Evolutionary conservation across 1,284 basidiomycete species (phyloP), one percentile per base, ranked within the genome.

Genomic region (Pascua guehoae): DNA sequence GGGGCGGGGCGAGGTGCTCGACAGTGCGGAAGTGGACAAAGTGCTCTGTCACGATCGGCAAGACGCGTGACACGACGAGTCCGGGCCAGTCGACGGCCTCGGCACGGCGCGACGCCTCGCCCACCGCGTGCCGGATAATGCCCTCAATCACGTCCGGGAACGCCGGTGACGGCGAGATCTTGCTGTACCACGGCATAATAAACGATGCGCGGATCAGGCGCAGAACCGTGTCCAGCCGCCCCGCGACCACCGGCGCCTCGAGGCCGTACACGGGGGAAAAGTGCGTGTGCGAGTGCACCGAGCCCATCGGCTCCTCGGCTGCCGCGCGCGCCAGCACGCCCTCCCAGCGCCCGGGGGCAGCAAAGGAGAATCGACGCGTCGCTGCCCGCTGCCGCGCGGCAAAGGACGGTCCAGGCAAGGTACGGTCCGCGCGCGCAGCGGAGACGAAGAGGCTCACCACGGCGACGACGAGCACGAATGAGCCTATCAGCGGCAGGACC

Each of bases 21-120:
- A 93, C 91, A 62, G 88, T 85, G n/a, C 89, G 86, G 71, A 91
- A 97, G 51, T 88, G 86, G 59, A 94, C 89, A 37, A 98, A 82
- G 72, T 98, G 95, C 0, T 84, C 80, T 0, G 91, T 97, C 54
- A 98, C 78, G 66, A 86, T 87, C 4, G 95, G 95, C 8, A 97
- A 74, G 36, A 98, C 84, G 4, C 85, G 86, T 54, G 87, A 87
- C 17, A 96, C 90, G 36, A 93, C 71, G 10, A 97, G 80, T 7
- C 84, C 83, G 0, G 91, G 80, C 53, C 91, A 71, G 71, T 98
- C 94, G 43, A 94, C 79, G 15, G 70, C 76, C 11, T 81, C 75
- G 1, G 84, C 78, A 41, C 86, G 81, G 8, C 79, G 73, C 3
- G 88, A 69, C 10, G 92, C 66, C 16, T 82, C 79, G 55, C 84